Base-by-base conservation (phyloP, 1,284 basidiomycete species). In the Cryptococcus wingfieldii region DNA sequence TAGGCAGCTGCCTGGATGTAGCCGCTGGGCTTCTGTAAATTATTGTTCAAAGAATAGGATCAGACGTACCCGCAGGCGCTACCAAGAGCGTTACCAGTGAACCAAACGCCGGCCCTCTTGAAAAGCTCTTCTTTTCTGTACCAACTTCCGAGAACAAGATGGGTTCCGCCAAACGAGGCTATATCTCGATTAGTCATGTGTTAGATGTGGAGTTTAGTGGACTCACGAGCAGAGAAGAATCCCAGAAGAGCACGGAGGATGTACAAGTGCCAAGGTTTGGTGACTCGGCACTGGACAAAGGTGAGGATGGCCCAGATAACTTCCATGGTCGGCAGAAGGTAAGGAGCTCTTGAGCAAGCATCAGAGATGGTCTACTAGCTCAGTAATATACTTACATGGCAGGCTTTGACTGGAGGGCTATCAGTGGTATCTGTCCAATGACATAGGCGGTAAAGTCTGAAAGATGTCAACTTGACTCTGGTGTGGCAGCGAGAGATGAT, bases 1-100 rank as follows among this genome's bases (percentile, higher is more conserved):
- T 74, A 69, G 0, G 70, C 72, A 0, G 68, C 74, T 0, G 68
- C 55, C 58, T 76, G 74, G 1, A 76, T 59, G 59, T 69, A 69
- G 16, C 71, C 71, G 14, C 58, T 63, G 51, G 72, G 68, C 64
- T 72, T 67, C 12, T 55, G 58, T 47, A 12, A 47, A 28, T 9
- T 4, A 9, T 25, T 46, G 16, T 14, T 16, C 19, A 9, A 28
- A 13, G 9, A 25, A 18, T 19, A 14, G 13, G 28, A 31, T 14
- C 4, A 47, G n/a, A 47, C 46, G 25, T 10, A 47, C 46, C 46
- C 46, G n/a, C n/a, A 10, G 16, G 46, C 46, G 16, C 53, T 58
- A 12, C 70, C 70, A 6, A 66, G 7, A 25, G 28, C 53, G 5
- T 68, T 67, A 2, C 65, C 54, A 10, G 64, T 56, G 64, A 64